A percentile compares a stretch with the other conserved stretches of the same genome.
These are phyloP conservation scores for Rhodotorula taiwanensis DNA, from an alignment of 768 basidiomycete genomes.

Conservation along the genomic window DNA sequence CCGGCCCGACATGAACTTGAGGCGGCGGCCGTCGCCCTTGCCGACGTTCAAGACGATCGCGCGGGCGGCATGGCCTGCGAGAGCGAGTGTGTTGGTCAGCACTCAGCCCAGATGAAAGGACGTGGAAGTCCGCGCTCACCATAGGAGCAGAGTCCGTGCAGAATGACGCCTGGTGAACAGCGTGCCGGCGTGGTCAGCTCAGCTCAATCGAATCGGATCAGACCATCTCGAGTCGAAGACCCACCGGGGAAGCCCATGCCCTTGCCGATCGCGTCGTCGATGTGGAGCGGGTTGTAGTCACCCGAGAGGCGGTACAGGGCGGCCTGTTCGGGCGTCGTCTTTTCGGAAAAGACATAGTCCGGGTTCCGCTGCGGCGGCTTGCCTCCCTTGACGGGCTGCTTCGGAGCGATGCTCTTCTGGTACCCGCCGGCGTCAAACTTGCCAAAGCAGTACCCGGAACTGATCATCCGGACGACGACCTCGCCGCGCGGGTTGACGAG, in stretches of 20 bases:
- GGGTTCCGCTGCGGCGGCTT: conserved; percentile 53
- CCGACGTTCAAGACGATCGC: conserved; percentile 62
- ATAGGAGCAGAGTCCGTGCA: conserved; percentile 68
- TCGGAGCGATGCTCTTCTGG: conserved; percentile 57
- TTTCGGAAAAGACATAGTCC: conserved; percentile 58
- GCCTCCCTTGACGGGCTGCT: conserved; percentile 56
- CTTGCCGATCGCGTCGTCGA: conserved; percentile 69
- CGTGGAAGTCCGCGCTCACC: conserved; percentile 50
- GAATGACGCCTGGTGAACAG: conserved; percentile 55
- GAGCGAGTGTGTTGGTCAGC: not conserved
- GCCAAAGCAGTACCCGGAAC: conserved; percentile 61
- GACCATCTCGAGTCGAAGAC: too few relatives aligned
- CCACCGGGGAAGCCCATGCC: conserved; percentile 60
- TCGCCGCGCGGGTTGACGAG: conserved; percentile 59
- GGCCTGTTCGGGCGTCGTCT: conserved; percentile 60
- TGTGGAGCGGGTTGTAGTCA: conserved; percentile 70
- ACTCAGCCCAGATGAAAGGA: not conserved
- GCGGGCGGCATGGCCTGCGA: conserved; percentile 58
- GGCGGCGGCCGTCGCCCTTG: conserved; percentile 55
- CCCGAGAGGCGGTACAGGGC: conserved; percentile 63
- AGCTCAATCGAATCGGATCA: too few relatives aligned
- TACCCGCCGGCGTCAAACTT: conserved; percentile 62
- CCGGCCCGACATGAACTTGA: conserved; percentile 63
- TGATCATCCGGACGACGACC: conserved; percentile 59
- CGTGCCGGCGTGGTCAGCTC: too few relatives aligned